phyloP scores from a whole-genome alignment of 1,139 yeast species.

The Insectozyma bohioensis region DNA sequence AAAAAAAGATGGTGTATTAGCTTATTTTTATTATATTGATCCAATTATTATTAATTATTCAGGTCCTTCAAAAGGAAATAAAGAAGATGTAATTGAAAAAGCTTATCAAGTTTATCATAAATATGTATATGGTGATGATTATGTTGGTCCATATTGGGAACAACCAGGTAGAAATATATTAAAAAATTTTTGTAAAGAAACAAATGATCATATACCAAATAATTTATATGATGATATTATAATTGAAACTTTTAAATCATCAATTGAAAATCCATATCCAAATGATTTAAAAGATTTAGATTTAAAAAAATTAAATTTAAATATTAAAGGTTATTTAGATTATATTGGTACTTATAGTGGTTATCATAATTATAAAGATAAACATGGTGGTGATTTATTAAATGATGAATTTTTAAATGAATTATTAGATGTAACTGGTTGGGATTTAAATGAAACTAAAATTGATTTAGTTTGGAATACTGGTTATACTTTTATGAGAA shows the following conservation, averaged over 20 bases:
- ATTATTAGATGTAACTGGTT: constrained; percentile 28
- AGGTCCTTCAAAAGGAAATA: constrained; percentile 15
- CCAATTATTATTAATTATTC: constrained; percentile 34
- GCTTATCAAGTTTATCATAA: constrained; percentile 29
- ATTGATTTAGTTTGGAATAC: constrained; percentile 41
- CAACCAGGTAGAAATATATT: constrained; percentile 44
- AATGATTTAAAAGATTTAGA: constrained; percentile 23
- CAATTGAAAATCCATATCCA: constrained; percentile 16
- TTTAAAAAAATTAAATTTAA: constrained; percentile 21
- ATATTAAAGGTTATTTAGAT: constrained; percentile 25
- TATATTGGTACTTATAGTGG: constrained; percentile 42
- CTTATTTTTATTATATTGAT: constrained; percentile 46
- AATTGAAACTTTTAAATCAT: constrained; percentile 28
- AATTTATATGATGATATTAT: constrained; percentile 27
- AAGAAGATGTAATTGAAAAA: constrained; percentile 19
- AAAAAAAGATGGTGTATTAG: constrained; percentile 38
- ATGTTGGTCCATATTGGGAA: constrained; percentile 45
- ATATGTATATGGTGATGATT: constrained; percentile 36
- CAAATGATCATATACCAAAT: constrained; percentile 33
- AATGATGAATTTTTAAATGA: constrained; percentile 21
- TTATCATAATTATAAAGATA: constrained; percentile 32
- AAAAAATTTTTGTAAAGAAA: constrained; percentile 26
- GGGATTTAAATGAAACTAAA: constrained; percentile 30
- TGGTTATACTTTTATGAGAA: constrained; percentile 38
- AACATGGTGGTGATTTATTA: constrained; percentile 27